Base-by-base conservation (phyloP, 495 filamentous ascomycete genomes). In the Penicillium turbatum region DNA sequence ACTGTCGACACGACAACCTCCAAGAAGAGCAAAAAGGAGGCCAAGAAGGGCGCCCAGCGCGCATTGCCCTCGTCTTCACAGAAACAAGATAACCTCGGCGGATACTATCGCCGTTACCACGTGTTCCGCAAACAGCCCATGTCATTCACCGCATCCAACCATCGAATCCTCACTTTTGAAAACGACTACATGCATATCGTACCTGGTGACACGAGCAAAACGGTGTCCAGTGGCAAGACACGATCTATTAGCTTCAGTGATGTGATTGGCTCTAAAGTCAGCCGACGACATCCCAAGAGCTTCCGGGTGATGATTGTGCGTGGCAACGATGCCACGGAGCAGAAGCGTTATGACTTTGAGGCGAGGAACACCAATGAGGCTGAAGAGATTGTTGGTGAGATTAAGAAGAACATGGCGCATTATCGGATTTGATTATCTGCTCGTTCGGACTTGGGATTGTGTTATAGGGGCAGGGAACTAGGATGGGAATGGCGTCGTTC, bases 261-360 rank as follows among this genome's bases (percentile, higher is more conserved):
- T 56, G 89, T 97, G 54, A 84, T 97, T 15, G 92, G 92, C 4
- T 95, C 89, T 69, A 97, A 96, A 69, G 90, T 96, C 37, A 90
- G 86, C 47, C 77, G 89, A 24, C 86, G 90, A 61, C 92, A 96
- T 69, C 91, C 93, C 6, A 91, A 88, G 63, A 89, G 88, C 61
- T 96, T 98, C 72, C 88, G 93, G 68, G 86, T 95, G 6, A 78
- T 92, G 41, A 86, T 95, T 27, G 87, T 86, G 52, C 85, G 86
- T 56, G 88, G 85, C 36, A 86, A 87, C 16, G 74, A 76, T 54
- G 74, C 72, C 29, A 73, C 60, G 13, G 92, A 96, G 67, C 88
- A 84, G 61, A 97, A 98, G 75, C 76, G 91, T 56, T 98, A 98
- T 72, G 93, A 98, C 64, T 98, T 97, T 73, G 92, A 97, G 69